These are phyloP conservation scores for Persicaria tinctoria DNA, from an alignment of 148 eudicot genomes.

Conservation along the genomic window DNA sequence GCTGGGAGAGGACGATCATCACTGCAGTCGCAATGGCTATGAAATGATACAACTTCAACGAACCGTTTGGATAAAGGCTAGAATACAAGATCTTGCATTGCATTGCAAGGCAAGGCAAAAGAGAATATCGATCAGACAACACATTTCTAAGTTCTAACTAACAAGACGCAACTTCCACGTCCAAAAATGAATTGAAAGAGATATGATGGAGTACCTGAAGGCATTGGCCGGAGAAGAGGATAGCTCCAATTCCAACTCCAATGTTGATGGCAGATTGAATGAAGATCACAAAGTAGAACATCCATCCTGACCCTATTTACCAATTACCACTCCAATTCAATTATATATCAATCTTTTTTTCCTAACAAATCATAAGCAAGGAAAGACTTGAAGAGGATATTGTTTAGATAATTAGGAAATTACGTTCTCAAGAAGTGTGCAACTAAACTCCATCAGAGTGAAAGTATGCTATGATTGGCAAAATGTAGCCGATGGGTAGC, in stretches of 20 bases:
- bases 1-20: constrained; percentile 76
- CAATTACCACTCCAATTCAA: background rate
- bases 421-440: no score
- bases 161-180: background rate
- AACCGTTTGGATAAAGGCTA: constrained; percentile 48
- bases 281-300: constrained; percentile 81
- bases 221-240: constrained; percentile 84
- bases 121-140: no score
- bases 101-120: no score
- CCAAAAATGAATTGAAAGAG: no score
- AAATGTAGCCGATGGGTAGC: no score
- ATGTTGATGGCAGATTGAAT: constrained; percentile 90
- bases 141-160: no score
- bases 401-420: no score
- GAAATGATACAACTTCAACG: constrained; percentile 70
- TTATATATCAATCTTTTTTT: no score
- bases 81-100: constrained; percentile 52
- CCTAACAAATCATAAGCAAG: no score
- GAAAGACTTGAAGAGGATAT: no score
- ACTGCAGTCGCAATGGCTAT: constrained; percentile 81
- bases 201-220: constrained; percentile 46
- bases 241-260: constrained; percentile 74
- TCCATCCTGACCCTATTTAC: constrained; percentile 72
- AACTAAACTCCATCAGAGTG: no score
- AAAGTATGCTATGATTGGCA: no score